Evolutionary conservation across 2,329 filamentous ascomycete genomes (phyloP).

Genomic region (Diaporthe caulivora): DNA sequence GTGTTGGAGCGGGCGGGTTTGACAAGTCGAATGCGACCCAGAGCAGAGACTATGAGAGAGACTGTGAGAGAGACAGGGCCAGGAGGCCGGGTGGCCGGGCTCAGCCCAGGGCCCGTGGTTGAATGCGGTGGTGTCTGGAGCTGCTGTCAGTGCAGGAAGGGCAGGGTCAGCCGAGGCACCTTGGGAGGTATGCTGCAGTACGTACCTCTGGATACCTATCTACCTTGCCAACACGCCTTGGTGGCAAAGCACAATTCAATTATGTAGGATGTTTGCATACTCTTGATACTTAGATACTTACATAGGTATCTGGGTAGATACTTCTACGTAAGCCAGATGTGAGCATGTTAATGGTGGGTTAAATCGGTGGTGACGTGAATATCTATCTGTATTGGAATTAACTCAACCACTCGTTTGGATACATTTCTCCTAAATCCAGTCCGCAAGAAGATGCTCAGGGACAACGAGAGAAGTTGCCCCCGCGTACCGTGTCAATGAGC

Average conservation of each 20-base stretch:
- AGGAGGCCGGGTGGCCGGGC: conserved; percentile 26
- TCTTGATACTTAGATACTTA: too few species aligned
- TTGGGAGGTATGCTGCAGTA: background rate
- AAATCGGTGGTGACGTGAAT: background rate
- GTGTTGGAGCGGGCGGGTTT: conserved; percentile 17
- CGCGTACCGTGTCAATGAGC: background rate
- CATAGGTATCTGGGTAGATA: too few species aligned
- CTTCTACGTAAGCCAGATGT: background rate
- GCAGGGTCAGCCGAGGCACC: background rate
- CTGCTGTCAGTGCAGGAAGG: background rate
- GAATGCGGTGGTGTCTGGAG: background rate
- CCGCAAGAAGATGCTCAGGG: background rate
- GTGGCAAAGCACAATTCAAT: too few species aligned
- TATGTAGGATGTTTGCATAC: too few species aligned
- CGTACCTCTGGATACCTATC: too few species aligned
- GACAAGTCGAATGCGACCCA: conserved; percentile 22
- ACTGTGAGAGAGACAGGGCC: background rate
- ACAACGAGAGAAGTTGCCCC: background rate
- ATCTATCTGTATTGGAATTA: background rate
- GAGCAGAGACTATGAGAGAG: too few species aligned
- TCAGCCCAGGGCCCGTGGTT: conserved; percentile 22
- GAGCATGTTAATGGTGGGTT: background rate
- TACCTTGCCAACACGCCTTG: too few species aligned
- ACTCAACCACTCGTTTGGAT: too few species aligned
- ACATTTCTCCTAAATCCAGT: background rate